Conservation (phyloP, 192 early-diverging fungal genomes). For the Mortierella antarctica region DNA sequence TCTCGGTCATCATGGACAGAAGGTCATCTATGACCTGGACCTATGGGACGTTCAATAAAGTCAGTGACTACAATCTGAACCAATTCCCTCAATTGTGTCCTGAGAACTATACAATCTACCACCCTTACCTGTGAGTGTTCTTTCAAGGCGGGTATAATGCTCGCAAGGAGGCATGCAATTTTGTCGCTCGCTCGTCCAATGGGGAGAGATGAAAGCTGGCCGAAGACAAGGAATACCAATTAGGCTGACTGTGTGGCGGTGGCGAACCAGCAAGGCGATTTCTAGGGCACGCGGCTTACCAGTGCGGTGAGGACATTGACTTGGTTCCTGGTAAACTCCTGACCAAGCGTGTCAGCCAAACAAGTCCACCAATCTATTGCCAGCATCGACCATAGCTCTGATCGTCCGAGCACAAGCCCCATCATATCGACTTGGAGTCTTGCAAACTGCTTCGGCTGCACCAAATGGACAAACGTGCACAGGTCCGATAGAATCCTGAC, state of each 20-base stretch:
- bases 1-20: neutral
- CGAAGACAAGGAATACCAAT: neutral
- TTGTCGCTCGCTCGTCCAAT: constrained; percentile 21
- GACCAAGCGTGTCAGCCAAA: constrained; percentile 18
- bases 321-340: constrained; percentile 16
- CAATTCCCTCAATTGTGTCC: too few species aligned
- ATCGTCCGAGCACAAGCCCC: constrained; percentile 15
- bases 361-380: constrained; percentile 47
- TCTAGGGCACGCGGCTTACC: constrained; percentile 3
- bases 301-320: constrained; percentile 12
- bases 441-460: constrained; percentile 27
- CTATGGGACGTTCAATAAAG: too few species aligned
- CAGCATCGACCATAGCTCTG: constrained; percentile 24
- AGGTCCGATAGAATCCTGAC: constrained; percentile 18
- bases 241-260: neutral
- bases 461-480: constrained; percentile 15
- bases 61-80: too few species aligned
- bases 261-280: neutral
- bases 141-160: constrained; percentile 3
- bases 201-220: constrained; percentile 27
- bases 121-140: constrained; percentile 23
- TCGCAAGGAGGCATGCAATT: constrained; percentile 14
- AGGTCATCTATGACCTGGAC: neutral
- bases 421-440: constrained; percentile 36
- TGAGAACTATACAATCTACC: neutral